Conservation (phyloP, 78 protist species). For the Planoprotostelium fungivorum region DNA sequence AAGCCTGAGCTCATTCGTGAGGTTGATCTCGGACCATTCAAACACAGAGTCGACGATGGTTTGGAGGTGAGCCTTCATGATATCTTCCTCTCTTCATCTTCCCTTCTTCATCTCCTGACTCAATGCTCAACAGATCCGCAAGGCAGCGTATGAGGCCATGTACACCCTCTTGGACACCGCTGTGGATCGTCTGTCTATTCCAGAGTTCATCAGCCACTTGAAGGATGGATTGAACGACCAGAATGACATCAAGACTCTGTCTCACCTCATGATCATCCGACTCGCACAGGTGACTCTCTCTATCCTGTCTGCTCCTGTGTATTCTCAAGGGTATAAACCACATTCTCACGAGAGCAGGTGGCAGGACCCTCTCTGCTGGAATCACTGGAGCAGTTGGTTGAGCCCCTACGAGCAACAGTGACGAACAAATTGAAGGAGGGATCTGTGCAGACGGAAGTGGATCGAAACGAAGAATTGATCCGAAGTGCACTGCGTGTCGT, state of each 20-base stretch:
- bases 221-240: conserved; percentile 74
- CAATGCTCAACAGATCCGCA: not conserved
- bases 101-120: not conserved
- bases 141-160: conserved; percentile 88
- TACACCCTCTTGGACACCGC: conserved; percentile 79
- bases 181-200: conserved; percentile 31
- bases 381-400: conserved; percentile 42
- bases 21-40: conserved; percentile 94
- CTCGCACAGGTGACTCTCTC: conserved; percentile 11
- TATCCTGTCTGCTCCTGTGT: not conserved
- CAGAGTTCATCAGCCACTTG: conserved; percentile 48
- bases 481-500: conserved; percentile 69
- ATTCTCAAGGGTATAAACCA: not conserved
- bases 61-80: conserved; percentile 52
- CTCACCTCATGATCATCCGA: conserved; percentile 66
- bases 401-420: conserved; percentile 52
- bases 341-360: not conserved
- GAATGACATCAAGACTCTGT: conserved; percentile 76
- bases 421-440: conserved; percentile 35
- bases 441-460: conserved; percentile 82
- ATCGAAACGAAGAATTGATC: conserved; percentile 78
- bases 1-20: conserved; percentile 78
- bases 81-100: no score
- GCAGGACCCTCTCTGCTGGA: conserved; percentile 55
- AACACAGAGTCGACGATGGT: conserved; percentile 92